Conservation (phyloP, 306 rosid genomes). For the Adenanthera pavonina region DNA sequence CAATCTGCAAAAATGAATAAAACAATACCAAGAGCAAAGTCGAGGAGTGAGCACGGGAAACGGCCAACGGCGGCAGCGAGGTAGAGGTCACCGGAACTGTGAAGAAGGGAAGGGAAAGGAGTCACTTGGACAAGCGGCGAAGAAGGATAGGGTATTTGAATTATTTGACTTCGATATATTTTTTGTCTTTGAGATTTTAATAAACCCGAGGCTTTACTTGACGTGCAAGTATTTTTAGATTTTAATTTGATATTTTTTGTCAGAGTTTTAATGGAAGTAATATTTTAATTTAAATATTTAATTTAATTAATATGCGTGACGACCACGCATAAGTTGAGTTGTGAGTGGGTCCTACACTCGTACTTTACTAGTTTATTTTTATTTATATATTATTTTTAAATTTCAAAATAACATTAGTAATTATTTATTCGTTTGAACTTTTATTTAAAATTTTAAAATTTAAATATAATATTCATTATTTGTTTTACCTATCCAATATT, state of each 20-base stretch:
- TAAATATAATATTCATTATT: too few species aligned
- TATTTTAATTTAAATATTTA: too few species aligned
- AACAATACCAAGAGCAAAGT: conserved; percentile 30
- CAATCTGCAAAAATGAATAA: background rate
- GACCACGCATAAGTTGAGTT: too few species aligned
- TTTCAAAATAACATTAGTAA: too few species aligned
- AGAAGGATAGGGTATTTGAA: conserved; percentile 14
- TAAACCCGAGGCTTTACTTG: background rate
- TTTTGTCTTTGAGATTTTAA: background rate
- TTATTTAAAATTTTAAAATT: too few species aligned
- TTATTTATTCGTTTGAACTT: too few species aligned
- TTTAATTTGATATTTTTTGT: background rate
- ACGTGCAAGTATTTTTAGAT: background rate
- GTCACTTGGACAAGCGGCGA: background rate
- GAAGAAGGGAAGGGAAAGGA: background rate
- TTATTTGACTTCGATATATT: background rate
- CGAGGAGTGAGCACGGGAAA: background rate
- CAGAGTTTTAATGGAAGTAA: too few species aligned
- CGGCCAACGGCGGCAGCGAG: background rate
- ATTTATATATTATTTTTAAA: too few species aligned
- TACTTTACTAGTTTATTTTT: too few species aligned
- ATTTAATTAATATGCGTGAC: too few species aligned
- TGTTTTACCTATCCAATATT: too few species aligned
- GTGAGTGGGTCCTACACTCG: too few species aligned
- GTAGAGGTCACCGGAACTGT: conserved; percentile 4